Base-by-base conservation (phyloP, 2,329 filamentous ascomycete genomes). In the Leptoxyphium fumago region DNA sequence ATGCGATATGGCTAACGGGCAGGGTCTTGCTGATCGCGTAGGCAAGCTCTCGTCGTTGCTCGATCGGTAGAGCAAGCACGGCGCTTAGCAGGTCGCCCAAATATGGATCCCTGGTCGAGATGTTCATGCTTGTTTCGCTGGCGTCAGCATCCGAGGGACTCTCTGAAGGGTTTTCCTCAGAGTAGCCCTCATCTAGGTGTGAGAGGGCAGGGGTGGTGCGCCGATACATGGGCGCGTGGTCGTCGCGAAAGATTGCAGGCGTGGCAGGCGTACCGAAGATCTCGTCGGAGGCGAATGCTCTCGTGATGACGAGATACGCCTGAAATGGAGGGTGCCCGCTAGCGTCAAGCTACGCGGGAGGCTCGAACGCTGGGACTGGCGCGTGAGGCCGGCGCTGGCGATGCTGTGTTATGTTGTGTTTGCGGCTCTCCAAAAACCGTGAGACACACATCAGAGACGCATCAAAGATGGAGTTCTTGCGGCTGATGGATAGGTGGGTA, bases 181-280 rank as follows among this genome's bases (percentile, higher is more conserved):
- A 88, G 61, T 91, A 93, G 55, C 86, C 86, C 66, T 93, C 86
- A 66, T 93, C 85, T 46, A 86, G 74, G 14, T 50, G 50, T 39
- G 46, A 50, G 44, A 29, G 45, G 42, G 46, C 44, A 47, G 36
- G 53, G 44, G 41, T 52, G 45, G 46, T 42, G 45, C 39, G 48
- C 43, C 40, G 49, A 47, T 46, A 48, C 32, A 36, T 36, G 11
- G 15, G 39, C 43, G 28, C 21, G 21, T 26, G 21, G 3, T 45
- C 30, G 26, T 39, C 26, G 6, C 18, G 15, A 14, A 45, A 45
- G 10, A 21, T 26, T 17, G 39, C 29, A 38, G 29, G 43, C 28
- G 40, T 41, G 14, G 30, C 43, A 38, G 43, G 39, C 39, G 39
- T 36, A 28, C 42, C 39, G 40, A 38, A 36, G 26, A 40, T 40